phyloP scores from a whole-genome alignment of 192 early-diverging fungal genomes.

The Entomortierella lignicola region DNA sequence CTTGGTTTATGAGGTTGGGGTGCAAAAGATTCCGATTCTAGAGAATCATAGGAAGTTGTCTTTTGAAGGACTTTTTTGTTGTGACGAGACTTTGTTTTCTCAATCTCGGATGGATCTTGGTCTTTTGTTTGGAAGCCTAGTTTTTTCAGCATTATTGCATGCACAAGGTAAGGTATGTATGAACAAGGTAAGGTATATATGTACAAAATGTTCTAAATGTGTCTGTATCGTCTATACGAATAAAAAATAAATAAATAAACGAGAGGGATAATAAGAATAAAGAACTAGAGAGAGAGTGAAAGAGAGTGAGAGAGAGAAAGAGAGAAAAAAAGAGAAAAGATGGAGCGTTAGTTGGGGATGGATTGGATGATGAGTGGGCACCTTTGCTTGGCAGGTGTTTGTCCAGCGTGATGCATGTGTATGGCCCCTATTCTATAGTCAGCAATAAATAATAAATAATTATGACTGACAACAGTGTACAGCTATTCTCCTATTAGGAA shows the following conservation, averaged over 20 bases:
- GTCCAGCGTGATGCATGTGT: slow-evolving; percentile 32
- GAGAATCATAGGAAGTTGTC: slow-evolving; percentile 18
- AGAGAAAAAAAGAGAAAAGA: neutral
- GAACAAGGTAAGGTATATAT: too few relatives aligned
- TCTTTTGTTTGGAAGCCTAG: slow-evolving; percentile 11
- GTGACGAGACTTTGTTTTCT: slow-evolving; percentile 14
- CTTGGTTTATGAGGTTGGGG: slow-evolving; percentile 37
- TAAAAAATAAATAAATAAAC: neutral
- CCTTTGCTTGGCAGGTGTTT: neutral
- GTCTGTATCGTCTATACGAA: neutral
- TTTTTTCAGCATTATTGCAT: slow-evolving; percentile 23
- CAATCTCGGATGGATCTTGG: neutral
- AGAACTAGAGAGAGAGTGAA: neutral
- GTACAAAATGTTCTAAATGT: neutral
- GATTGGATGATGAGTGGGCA: neutral
- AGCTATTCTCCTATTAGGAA: too few relatives aligned
- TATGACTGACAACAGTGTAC: too few relatives aligned
- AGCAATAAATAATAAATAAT: too few relatives aligned
- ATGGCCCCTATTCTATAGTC: slow-evolving; percentile 24
- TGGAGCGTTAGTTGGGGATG: neutral
- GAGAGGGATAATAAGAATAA: neutral
- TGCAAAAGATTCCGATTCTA: slow-evolving; percentile 26
- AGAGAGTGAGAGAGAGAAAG: slow-evolving; percentile 1
- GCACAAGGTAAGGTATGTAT: too few relatives aligned
- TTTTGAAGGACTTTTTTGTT: slow-evolving; percentile 28